Conservation (phyloP, 2,329 filamentous ascomycete genomes). For the Didymella exigua region DNA sequence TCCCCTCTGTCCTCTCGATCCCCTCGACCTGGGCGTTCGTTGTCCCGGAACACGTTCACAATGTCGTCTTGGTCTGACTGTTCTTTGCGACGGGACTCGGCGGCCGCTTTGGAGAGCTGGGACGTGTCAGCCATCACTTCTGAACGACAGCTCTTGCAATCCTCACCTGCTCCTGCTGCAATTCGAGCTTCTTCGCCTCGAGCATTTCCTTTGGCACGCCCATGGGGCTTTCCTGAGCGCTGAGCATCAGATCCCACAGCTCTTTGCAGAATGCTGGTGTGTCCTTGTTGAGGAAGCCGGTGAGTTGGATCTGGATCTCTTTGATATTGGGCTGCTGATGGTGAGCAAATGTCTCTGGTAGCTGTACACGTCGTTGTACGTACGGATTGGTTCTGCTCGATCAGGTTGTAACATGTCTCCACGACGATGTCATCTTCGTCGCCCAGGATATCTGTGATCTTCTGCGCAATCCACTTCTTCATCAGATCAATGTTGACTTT, state of each 20-base stretch:
- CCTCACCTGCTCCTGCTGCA: conserved; percentile 89
- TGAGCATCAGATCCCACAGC: conserved; percentile 88
- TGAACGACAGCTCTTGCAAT: neutral
- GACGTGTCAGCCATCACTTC: conserved; percentile 23
- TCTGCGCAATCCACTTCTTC: conserved; percentile 96
- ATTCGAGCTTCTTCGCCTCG: conserved; percentile 93
- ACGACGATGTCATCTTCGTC: conserved; percentile 95
- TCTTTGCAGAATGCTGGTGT: conserved; percentile 89
- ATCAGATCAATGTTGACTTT: conserved; percentile 98
- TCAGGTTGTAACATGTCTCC: conserved; percentile 73
- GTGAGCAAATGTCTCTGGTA: conserved; percentile 18
- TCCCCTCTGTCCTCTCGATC: conserved; percentile 11
- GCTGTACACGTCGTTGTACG: conserved; percentile 44
- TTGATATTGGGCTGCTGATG: conserved; percentile 85
- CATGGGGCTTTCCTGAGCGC: conserved; percentile 84
- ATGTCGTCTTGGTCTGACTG: conserved; percentile 68
- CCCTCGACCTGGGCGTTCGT: conserved; percentile 57
- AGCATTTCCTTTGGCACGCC: conserved; percentile 93
- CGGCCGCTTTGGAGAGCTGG: conserved; percentile 83
- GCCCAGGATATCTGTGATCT: conserved; percentile 85
- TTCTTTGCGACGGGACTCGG: conserved; percentile 74
- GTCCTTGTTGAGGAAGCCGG: conserved; percentile 93
- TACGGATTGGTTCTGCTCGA: conserved; percentile 79
- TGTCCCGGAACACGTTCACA: conserved; percentile 69
- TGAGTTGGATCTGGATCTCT: conserved; percentile 89